phyloP scores from a whole-genome alignment of 2,329 filamentous ascomycete genomes.

The Fusarium cicatricum region DNA sequence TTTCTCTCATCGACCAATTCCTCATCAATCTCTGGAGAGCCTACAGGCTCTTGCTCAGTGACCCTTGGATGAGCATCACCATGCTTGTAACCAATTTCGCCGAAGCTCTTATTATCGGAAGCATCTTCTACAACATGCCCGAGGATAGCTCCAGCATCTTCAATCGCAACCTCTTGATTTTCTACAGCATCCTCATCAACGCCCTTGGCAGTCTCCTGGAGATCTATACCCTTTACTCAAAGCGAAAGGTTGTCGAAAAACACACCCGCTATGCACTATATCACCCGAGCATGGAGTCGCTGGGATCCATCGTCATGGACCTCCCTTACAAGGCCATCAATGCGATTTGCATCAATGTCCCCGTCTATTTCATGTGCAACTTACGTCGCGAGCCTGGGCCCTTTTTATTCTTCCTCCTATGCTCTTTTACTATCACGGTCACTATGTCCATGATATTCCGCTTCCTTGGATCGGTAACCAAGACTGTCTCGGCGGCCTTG shows the following conservation, averaged over 20 bases:
- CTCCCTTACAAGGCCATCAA: constrained; percentile 51
- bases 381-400: constrained; percentile 52
- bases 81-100: constrained; percentile 54
- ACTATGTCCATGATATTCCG: too few relatives aligned
- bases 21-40: too few relatives aligned
- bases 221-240: constrained; percentile 39
- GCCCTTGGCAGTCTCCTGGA: constrained; percentile 48
- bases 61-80: constrained; percentile 48
- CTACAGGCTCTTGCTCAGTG: too few relatives aligned
- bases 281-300: constrained; percentile 37
- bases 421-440: constrained; percentile 60
- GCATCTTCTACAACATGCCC: constrained; percentile 58
- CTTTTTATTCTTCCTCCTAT: constrained; percentile 56
- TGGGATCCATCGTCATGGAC: constrained; percentile 47
- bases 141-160: constrained; percentile 53
- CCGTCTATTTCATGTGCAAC: constrained; percentile 58
- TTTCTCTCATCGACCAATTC: too few relatives aligned
- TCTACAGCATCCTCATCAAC: constrained; percentile 60
- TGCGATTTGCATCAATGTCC: constrained; percentile 51
- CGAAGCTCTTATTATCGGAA: constrained; percentile 59
- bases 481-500: too few relatives aligned
- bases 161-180: constrained; percentile 55
- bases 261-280: constrained; percentile 44
- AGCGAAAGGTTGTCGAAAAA: constrained; percentile 43
- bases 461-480: too few relatives aligned